Evolutionary conservation across 495 filamentous ascomycete genomes (phyloP).

Genomic region (Aspergillus sclerotioniger): DNA sequence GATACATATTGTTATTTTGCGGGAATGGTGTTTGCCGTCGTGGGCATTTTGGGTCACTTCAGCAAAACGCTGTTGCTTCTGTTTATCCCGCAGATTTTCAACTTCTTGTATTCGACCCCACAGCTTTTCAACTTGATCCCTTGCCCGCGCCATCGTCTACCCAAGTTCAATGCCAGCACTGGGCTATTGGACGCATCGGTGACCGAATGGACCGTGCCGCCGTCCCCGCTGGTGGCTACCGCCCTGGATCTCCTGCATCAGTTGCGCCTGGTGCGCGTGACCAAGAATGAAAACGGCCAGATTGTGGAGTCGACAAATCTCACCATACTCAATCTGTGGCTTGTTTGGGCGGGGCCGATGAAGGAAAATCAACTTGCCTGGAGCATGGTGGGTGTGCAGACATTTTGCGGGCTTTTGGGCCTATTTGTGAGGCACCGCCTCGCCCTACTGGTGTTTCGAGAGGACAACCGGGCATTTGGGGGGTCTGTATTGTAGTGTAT

Average conservation of each 20-base stretch:
- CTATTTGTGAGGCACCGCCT: conserved; percentile 81
- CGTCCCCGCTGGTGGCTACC: conserved; percentile 57
- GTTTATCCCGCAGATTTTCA: conserved; percentile 92
- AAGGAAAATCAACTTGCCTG: conserved; percentile 78
- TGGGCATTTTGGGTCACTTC: conserved; percentile 95
- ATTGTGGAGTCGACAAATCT: conserved; percentile 86
- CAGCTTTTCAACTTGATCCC: conserved; percentile 87
- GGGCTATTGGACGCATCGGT: conserved; percentile 81
- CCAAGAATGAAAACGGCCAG: conserved; percentile 60
- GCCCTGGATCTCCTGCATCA: conserved; percentile 62
- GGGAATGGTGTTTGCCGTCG: conserved; percentile 97
- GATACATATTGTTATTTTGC: conserved; percentile 99
- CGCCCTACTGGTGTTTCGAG: conserved; percentile 78
- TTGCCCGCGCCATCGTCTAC: conserved; percentile 88
- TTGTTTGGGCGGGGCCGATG: conserved; percentile 93
- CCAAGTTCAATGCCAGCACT: conserved; percentile 79
- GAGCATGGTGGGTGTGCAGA: conserved; percentile 74
- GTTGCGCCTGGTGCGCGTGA: conserved; percentile 62
- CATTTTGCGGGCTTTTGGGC: conserved; percentile 69
- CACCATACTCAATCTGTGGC: conserved; percentile 91
- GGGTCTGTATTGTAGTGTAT: conserved; percentile 34
- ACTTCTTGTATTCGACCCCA: conserved; percentile 89
- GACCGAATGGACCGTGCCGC: conserved; percentile 73
- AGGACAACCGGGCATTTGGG: conserved; percentile 65
- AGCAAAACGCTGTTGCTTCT: conserved; percentile 92